Conservation (phyloP, 331 rosid genomes). For the Quercus tomentella region DNA sequence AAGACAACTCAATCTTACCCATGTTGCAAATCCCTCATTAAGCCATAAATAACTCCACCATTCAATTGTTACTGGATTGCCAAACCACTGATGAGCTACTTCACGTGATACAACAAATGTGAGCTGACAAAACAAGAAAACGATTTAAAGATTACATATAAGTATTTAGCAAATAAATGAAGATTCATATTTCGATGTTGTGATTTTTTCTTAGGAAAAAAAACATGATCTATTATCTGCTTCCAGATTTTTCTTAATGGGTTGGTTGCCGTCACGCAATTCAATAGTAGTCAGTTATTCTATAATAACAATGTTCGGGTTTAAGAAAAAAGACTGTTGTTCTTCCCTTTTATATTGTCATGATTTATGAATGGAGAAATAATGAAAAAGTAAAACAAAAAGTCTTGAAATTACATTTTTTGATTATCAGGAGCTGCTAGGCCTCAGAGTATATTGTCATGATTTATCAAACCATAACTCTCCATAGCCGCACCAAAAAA, state of each 20-base stretch:
- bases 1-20: slow-evolving; percentile 39
- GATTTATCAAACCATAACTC: slow-evolving; percentile 62
- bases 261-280: neutral
- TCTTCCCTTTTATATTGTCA: neutral
- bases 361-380: neutral
- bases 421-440: neutral
- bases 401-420: neutral
- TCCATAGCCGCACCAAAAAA: slow-evolving; percentile 35
- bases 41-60: slow-evolving; percentile 28
- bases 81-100: slow-evolving; percentile 89
- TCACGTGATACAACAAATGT: slow-evolving; percentile 66
- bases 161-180: neutral
- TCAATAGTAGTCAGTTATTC: neutral
- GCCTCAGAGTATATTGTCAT: neutral
- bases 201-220: no score
- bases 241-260: neutral
- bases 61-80: slow-evolving; percentile 89
- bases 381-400: neutral
- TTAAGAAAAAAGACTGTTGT: neutral
- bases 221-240: neutral
- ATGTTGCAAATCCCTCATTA: slow-evolving; percentile 20
- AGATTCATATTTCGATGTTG: neutral
- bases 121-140: slow-evolving; percentile 22
- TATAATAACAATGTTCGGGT: no score
- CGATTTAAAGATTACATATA: neutral